Conservation (phyloP, 805 yeast genomes). For the Nakazawaea holstii region DNA sequence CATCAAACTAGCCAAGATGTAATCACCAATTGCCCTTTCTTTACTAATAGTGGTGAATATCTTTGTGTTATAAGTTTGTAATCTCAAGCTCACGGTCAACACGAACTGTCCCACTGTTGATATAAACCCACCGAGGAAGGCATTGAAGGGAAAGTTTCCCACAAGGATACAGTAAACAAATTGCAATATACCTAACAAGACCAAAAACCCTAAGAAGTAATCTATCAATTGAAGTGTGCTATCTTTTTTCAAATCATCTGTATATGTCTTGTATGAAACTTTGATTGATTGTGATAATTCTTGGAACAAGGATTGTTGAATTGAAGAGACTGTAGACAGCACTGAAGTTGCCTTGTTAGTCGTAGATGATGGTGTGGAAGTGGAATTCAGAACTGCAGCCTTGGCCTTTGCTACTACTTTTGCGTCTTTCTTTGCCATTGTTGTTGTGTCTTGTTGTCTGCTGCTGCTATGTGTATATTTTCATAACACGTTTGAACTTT, state of each 20-base stretch:
- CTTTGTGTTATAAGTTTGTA: slow-evolving; percentile 45
- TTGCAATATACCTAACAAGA: slow-evolving; percentile 70
- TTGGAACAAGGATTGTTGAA: slow-evolving; percentile 16
- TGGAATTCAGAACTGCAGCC: slow-evolving; percentile 1
- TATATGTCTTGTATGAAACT: slow-evolving; percentile 27
- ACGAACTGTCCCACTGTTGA: slow-evolving; percentile 96
- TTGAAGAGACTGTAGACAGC: slow-evolving; percentile 1
- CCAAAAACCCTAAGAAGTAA: slow-evolving; percentile 67
- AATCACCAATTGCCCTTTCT: slow-evolving; percentile 80
- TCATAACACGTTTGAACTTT: not conserved
- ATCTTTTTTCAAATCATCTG: slow-evolving; percentile 23
- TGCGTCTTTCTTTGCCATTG: slow-evolving; percentile 35
- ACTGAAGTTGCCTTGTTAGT: not conserved
- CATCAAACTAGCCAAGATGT: slow-evolving; percentile 76
- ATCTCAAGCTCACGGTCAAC: slow-evolving; percentile 72
- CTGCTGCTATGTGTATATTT: too few relatives aligned
- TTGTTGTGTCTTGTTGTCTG: not conserved
- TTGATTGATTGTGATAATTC: slow-evolving; percentile 26
- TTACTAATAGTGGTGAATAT: slow-evolving; percentile 21
- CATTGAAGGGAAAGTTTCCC: slow-evolving; percentile 95
- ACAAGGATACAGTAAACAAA: slow-evolving; percentile 69
- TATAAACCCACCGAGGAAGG: slow-evolving; percentile 89
- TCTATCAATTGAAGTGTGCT: slow-evolving; percentile 65
- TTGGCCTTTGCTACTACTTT: slow-evolving; percentile 18
- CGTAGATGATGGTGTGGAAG: slow-evolving; percentile 12